These are phyloP conservation scores for Ophidiomyces ophidiicola DNA, from an alignment of 2,329 filamentous ascomycete genomes.

Conservation along the genomic window DNA sequence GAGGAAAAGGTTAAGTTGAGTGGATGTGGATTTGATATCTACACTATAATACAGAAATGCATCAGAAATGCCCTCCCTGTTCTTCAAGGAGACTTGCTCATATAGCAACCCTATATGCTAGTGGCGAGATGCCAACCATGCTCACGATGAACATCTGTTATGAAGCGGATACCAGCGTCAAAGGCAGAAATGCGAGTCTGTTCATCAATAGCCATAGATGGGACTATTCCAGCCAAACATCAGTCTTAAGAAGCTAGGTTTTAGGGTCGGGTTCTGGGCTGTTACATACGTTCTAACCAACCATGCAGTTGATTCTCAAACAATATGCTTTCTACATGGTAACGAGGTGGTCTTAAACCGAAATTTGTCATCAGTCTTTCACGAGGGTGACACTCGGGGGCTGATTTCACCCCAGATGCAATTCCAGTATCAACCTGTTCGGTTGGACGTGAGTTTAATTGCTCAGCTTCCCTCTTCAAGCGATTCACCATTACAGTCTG, in stretches of 20 bases:
- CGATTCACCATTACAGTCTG: constrained; percentile 31
- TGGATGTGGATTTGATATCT: too few species aligned
- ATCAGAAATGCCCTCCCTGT: too few species aligned
- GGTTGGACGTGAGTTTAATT: constrained; percentile 2
- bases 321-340: constrained; percentile 19
- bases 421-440: not conserved
- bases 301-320: constrained; percentile 24
- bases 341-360: not conserved
- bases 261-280: not conserved
- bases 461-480: constrained; percentile 20
- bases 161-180: constrained; percentile 10
- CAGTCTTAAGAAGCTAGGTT: too few species aligned
- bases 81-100: too few species aligned
- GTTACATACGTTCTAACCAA: constrained; percentile 20
- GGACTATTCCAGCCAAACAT: constrained; percentile 11
- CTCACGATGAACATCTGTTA: constrained; percentile 11
- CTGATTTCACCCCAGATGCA: constrained; percentile 11
- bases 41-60: too few species aligned
- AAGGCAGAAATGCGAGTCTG: constrained; percentile 12
- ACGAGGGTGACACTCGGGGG: not conserved
- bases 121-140: constrained; percentile 2
- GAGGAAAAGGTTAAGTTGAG: too few species aligned
- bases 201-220: constrained; percentile 14
- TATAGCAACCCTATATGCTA: not conserved
- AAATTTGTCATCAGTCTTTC: not conserved